Evolutionary conservation across 2,329 filamentous ascomycete genomes (phyloP), one percentile per base, ranked within the genome.

Genomic region (Elsinoe arachidis): DNA sequence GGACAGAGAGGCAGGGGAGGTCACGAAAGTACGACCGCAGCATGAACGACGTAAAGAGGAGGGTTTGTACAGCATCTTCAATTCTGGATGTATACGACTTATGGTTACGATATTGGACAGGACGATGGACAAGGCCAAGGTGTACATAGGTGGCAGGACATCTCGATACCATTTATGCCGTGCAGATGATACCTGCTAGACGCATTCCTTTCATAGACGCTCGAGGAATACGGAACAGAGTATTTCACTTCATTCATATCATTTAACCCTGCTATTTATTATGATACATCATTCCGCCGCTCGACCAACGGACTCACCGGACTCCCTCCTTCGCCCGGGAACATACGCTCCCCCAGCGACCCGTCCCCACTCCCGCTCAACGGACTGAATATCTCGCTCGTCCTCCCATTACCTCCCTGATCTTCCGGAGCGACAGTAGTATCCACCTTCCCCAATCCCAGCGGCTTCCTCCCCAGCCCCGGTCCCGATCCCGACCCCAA

Each of bases 151-250:
- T 12, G 49, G 33, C 19, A 38, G 49, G 49, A n/a, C 26, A 30
- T 30, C 4, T 30, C 4, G 7, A 30, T 30, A 30, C 26, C 26
- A 30, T 30, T 7, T 30, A 30, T 30, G 26, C 4, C 7, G 26
- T 7, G 7, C 23, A 30, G 26, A 30, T 30, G 26, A 30, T 30
- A 30, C 26, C 7, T n/a, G 35, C 49, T n/a, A 53, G 49, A 26
- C 14, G 30, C 19, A 19, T 21, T 26, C 38, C 1, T 38, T 26
- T 15, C 38, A 39, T 52, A 52, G 47, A 39, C 6, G 49, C 49
- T 53, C 49, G 30, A 53, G 49, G 49, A 53, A 38, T 26, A 53
- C 49, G 49, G 49, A 53, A 53, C 49, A 21, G 49, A 39, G 49
- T 34, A 38, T 38, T 37, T 19, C 14, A 14, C 12, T 51, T 19